phyloP scores from a whole-genome alignment of 2,329 filamentous ascomycete genomes.

The Nigrospora oryzae region DNA sequence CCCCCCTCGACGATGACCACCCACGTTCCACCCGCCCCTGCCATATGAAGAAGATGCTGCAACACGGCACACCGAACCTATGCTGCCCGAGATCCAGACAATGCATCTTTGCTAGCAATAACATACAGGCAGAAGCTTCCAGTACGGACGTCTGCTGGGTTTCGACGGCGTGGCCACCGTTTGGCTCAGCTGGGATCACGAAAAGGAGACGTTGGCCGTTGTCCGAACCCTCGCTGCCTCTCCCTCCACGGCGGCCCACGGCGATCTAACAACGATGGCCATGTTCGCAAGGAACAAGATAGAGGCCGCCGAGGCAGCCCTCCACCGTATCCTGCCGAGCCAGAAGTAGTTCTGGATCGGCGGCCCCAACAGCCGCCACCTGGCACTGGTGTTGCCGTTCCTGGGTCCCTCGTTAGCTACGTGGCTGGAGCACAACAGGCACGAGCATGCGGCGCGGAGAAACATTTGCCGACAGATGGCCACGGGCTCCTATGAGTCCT shows the following conservation, averaged over 20 bases:
- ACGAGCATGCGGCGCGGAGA: background rate
- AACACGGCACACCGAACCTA: no score
- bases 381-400: slow-evolving; percentile 4
- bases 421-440: background rate
- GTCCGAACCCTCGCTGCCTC: slow-evolving; percentile 6
- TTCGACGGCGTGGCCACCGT: slow-evolving; percentile 7
- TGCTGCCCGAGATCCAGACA: no score
- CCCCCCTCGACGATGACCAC: no score
- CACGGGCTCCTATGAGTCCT: no score
- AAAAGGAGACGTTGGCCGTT: slow-evolving; percentile 7
- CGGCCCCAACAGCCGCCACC: slow-evolving; percentile 7
- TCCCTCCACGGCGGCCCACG: slow-evolving; percentile 1
- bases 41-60: no score
- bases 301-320: background rate
- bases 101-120: no score
- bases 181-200: slow-evolving; percentile 9
- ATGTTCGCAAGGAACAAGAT: background rate
- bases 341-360: slow-evolving; percentile 6
- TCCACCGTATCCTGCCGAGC: slow-evolving; percentile 3
- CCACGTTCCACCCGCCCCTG: no score
- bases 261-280: slow-evolving; percentile 2
- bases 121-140: no score
- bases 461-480: background rate
- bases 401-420: background rate
- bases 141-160: slow-evolving; percentile 1